These are phyloP conservation scores for Tricholomella constricta DNA, from an alignment of 768 basidiomycete species.

Conservation along the genomic window DNA sequence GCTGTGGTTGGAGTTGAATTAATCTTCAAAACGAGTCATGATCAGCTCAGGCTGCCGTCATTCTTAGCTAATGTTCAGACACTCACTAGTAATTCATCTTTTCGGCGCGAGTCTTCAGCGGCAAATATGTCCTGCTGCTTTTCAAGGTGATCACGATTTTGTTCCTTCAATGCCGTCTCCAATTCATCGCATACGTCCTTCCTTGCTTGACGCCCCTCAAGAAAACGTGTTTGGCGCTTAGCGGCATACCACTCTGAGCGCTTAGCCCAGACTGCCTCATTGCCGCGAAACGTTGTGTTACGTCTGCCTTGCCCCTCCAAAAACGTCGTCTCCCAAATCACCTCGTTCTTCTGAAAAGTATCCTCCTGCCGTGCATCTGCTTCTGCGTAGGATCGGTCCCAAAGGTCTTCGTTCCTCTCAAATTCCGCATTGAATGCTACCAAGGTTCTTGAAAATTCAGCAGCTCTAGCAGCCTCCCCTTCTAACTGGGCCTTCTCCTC, in stretches of 20 bases:
- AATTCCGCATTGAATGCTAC: too few species aligned
- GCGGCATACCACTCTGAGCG: slow-evolving; percentile 7
- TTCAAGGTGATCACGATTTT: neutral
- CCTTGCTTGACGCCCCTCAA: neutral
- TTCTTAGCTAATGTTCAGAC: too few species aligned
- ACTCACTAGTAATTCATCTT: slow-evolving; percentile 1
- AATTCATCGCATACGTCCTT: neutral
- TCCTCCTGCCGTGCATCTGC: slow-evolving; percentile 1
- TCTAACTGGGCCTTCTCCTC: neutral
- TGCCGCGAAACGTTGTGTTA: neutral
- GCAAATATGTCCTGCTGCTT: slow-evolving; percentile 1
- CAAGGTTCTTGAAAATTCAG: neutral
- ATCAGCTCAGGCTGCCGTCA: too few species aligned
- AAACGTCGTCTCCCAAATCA: neutral
- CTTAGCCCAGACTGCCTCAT: neutral
- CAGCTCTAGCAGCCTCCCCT: neutral
- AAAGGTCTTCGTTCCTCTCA: neutral
- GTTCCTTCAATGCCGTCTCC: neutral
- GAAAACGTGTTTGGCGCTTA: neutral
- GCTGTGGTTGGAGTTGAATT: too few species aligned
- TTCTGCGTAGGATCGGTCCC: neutral
- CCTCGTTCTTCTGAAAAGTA: neutral
- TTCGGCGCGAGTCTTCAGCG: slow-evolving; percentile 1
- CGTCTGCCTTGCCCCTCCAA: slow-evolving; percentile 5
- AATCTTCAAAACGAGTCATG: too few species aligned